These are phyloP conservation scores for Colletotrichum sp. DNA, from an alignment of 2,329 filamentous ascomycete species.

Conservation along the genomic window DNA sequence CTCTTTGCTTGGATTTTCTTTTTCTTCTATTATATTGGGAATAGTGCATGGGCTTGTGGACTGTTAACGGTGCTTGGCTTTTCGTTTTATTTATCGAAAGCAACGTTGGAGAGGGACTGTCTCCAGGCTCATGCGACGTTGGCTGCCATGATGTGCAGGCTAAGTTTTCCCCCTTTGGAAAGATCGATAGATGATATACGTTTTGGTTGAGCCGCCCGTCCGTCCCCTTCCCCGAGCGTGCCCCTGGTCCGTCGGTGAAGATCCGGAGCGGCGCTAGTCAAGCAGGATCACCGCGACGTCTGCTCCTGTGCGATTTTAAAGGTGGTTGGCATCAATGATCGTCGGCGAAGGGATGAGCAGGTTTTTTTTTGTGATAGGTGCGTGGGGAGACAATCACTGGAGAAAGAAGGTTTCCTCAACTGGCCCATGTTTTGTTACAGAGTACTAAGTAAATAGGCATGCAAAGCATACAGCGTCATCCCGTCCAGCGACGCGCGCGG, in stretches of 20 bases:
- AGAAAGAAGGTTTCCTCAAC: not conserved
- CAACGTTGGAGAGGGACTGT: not conserved
- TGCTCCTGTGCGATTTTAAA: not conserved
- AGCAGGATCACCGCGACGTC: not conserved
- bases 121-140: not conserved
- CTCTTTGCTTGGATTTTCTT: not conserved
- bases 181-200: not conserved
- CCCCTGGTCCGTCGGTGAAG: not conserved
- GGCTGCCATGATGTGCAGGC: not conserved
- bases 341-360: not conserved
- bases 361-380: not conserved
- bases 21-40: not conserved
- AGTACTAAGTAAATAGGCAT: not conserved
- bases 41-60: not conserved
- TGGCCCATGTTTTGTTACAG: not conserved
- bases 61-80: not conserved
- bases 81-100: not conserved
- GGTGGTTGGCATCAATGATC: not conserved
- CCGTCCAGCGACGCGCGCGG: not conserved
- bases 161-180: not conserved
- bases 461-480: not conserved
- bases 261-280: not conserved
- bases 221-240: not conserved
- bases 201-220: not conserved
- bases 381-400: not conserved